phyloP scores from a whole-genome alignment of 140 eudicot genomes.

The Cichorium intybus region DNA sequence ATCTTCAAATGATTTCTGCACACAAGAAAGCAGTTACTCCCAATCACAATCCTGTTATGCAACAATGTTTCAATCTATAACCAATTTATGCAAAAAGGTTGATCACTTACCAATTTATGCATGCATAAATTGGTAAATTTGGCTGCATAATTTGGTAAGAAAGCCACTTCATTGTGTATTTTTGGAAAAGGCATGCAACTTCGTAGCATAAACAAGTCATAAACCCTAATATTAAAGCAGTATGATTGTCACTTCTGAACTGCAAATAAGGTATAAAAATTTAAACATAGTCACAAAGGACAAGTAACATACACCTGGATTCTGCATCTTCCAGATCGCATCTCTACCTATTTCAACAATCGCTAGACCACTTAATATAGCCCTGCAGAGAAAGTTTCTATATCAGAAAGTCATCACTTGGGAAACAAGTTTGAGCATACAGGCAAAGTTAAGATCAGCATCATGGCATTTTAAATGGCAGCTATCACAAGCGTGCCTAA shows the following conservation, averaged over 20 bases:
- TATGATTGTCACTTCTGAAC: neutral
- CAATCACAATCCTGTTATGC: neutral
- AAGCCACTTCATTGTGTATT: neutral
- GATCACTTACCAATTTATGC: neutral
- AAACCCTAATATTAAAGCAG: neutral
- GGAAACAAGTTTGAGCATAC: neutral
- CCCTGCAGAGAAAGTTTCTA: slow-evolving; percentile 29
- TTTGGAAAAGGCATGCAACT: no score
- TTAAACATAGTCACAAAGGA: slow-evolving; percentile 3
- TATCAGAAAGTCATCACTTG: slow-evolving; percentile 4
- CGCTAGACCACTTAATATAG: slow-evolving; percentile 37
- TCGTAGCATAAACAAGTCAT: neutral
- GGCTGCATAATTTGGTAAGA: neutral
- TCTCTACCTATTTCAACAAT: slow-evolving; percentile 39
- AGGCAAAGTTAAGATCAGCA: slow-evolving; percentile 3
- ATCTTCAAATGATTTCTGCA: slow-evolving; percentile 43
- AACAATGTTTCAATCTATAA: neutral
- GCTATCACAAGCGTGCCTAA: no score
- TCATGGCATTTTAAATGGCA: neutral
- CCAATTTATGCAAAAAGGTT: neutral
- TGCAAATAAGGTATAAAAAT: neutral
- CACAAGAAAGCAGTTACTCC: neutral
- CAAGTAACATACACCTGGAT: slow-evolving; percentile 42
- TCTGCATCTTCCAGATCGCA: slow-evolving; percentile 35
- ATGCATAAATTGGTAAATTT: neutral